phyloP scores from a whole-genome alignment of 495 filamentous ascomycete species.

The Aspergillus diversus region DNA sequence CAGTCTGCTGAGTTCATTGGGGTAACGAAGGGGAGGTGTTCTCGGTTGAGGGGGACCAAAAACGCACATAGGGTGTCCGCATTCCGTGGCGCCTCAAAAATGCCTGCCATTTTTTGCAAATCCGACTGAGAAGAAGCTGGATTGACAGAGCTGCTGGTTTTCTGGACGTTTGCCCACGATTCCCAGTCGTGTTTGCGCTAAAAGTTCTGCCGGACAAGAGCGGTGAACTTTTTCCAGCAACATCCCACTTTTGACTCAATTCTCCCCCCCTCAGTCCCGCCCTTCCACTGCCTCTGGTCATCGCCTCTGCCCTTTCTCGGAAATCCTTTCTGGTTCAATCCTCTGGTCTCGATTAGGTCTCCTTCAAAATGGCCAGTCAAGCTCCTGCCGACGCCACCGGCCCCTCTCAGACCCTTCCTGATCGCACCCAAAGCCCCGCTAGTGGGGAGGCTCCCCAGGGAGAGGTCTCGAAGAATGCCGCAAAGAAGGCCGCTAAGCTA shows the following conservation, averaged over 20 bases:
- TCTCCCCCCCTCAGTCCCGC: slow-evolving; percentile 12
- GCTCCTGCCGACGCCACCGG: slow-evolving; percentile 35
- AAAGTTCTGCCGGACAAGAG: slow-evolving; percentile 50
- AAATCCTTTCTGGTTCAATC: slow-evolving; percentile 22
- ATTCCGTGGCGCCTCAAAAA: slow-evolving; percentile 88
- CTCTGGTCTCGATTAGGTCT: slow-evolving; percentile 29
- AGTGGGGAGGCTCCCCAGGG: slow-evolving; percentile 40
- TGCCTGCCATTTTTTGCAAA: slow-evolving; percentile 69
- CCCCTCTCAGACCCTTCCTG: slow-evolving; percentile 41
- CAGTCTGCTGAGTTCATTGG: slow-evolving; percentile 29
- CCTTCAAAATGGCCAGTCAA: slow-evolving; percentile 44
- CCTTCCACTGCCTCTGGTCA: slow-evolving; percentile 24
- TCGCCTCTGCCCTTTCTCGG: slow-evolving; percentile 16
- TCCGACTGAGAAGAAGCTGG: slow-evolving; percentile 27
- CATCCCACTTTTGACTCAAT: slow-evolving; percentile 52
- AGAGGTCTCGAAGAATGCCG: slow-evolving; percentile 69
- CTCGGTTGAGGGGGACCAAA: neutral
- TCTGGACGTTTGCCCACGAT: slow-evolving; percentile 7
- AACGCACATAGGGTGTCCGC: slow-evolving; percentile 78
- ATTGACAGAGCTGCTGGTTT: slow-evolving; percentile 35
- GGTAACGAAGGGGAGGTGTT: slow-evolving; percentile 12
- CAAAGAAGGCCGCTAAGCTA: slow-evolving; percentile 68
- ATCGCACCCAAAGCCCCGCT: slow-evolving; percentile 48
- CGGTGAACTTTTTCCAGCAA: slow-evolving; percentile 41
- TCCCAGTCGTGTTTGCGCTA: slow-evolving; percentile 38